A percentile compares a stretch with the other conserved stretches of the same genome.
These are phyloP conservation scores for Lipomyces anomalus DNA, from an alignment of 805 yeast genomes.

Conservation along the genomic window DNA sequence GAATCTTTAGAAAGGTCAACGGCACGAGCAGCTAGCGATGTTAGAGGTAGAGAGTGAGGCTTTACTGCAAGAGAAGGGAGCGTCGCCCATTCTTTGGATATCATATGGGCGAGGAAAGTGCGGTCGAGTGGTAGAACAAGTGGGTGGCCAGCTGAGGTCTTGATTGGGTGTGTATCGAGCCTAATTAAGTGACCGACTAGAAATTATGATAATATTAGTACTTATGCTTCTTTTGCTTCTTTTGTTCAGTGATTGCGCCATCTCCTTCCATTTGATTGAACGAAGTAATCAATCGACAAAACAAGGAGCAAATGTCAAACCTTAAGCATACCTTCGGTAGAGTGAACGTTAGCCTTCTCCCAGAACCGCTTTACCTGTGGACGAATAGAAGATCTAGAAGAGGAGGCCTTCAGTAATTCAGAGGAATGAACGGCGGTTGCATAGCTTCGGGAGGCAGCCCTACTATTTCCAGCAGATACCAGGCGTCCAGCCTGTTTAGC, in stretches of 20 bases:
- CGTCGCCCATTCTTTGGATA: slow-evolving; percentile 83
- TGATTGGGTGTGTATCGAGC: slow-evolving; percentile 68
- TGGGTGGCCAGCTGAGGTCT: slow-evolving; percentile 76
- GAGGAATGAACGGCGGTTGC: slow-evolving; percentile 18
- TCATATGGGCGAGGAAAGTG: slow-evolving; percentile 59
- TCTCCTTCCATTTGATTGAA: no score
- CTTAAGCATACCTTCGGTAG: slow-evolving; percentile 13
- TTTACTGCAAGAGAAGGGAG: slow-evolving; percentile 58
- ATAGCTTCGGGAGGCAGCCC: background rate
- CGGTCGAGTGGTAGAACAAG: slow-evolving; percentile 58
- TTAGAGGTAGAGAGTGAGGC: slow-evolving; percentile 76
- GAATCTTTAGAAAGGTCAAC: slow-evolving; percentile 64
- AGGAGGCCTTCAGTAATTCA: slow-evolving; percentile 9
- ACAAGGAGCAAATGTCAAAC: no score
- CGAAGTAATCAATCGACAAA: no score
- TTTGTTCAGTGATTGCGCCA: no score
- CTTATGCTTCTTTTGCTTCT: background rate
- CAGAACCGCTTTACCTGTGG: slow-evolving; percentile 53
- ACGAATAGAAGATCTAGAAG: background rate
- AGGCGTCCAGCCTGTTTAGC: no score
- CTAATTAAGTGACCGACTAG: slow-evolving; percentile 14
- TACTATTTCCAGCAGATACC: no score
- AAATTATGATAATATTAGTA: background rate
- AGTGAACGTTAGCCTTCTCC: slow-evolving; percentile 57
- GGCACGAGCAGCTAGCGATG: slow-evolving; percentile 81